Base-by-base conservation (phyloP, 345 rosid species). In the Conringia planisiliqua region DNA sequence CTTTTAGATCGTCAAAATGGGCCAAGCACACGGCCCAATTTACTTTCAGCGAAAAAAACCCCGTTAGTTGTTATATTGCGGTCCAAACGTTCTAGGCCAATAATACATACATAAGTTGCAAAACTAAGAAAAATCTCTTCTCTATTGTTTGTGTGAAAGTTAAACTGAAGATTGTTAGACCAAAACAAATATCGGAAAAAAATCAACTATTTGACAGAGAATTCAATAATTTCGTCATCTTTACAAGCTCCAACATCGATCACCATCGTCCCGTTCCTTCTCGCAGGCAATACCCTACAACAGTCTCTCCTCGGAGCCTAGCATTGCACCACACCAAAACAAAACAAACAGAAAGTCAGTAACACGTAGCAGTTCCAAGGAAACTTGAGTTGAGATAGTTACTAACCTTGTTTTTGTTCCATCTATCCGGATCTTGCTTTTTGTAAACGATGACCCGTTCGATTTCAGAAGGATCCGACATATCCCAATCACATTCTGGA, bases 231-330 rank as follows among this genome's bases (percentile, higher is more conserved):
- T 59, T 89, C 89, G 56, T 72, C 83, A 48, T 78, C 84, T 62
- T 50, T 18, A 80, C 88, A 89, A 20, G 22, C 80, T n/a, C 86
- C 87, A 12, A 85, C 86, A 51, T 82, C 75, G 54, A 87, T 46
- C 18, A 54, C 75, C 76, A 88, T 9, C 1, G 83, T 82, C 10
- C 76, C 83, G 4, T 63, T 79, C 73, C 51, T 84, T 40, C 68
- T 60, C 5, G 16, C 38, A 0, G 81, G 86, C 73, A 82, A 57
- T 0, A 84, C 61, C 35, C 88, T 82, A 70, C 93, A 82, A 63
- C 89, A 81, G 38, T 86, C 82, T 80, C 96, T 84, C 51, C 90
- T 77, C 0, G 88, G 92, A 60, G 87, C 73, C 92, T 87, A 57
- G 18, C 14, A 16, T 29, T 59, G 32, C 54, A 66, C 5, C 26